phyloP scores from a whole-genome alignment of 2,329 filamentous ascomycete species.

The Hymenoscyphus albidus region DNA sequence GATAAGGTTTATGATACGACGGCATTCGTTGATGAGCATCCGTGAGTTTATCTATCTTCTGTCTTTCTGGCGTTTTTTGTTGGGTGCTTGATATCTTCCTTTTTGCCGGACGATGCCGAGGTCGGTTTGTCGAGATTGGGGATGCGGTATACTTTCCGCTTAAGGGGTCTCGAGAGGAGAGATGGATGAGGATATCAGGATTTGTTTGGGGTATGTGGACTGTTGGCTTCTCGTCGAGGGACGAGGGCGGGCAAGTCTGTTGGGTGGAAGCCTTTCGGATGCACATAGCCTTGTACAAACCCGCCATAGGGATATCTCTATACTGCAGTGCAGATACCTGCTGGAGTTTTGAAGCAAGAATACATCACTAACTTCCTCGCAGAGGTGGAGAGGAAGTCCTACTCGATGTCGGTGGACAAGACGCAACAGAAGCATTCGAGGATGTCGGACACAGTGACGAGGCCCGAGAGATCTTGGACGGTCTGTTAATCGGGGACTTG shows the following conservation, averaged over 20 bases:
- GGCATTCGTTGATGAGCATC: conserved; percentile 95
- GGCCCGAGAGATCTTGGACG: conserved; percentile 86
- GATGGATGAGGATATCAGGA: neutral
- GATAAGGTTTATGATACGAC: conserved; percentile 92
- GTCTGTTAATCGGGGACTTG: conserved; percentile 68
- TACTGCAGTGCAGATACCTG: neutral
- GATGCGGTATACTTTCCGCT: neutral
- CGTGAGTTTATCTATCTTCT: conserved; percentile 49
- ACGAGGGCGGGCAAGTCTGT: neutral
- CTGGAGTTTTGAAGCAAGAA: neutral
- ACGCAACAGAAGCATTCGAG: conserved; percentile 96
- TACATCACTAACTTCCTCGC: conserved; percentile 24
- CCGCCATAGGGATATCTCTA: neutral
- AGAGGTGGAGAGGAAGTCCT: conserved; percentile 98
- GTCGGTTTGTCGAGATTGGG: neutral
- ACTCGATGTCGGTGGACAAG: conserved; percentile 91
- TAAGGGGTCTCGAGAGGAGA: neutral
- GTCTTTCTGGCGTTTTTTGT: conserved; percentile 6
- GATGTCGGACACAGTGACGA: conserved; percentile 99
- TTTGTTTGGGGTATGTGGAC: neutral
- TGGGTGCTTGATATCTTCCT: neutral
- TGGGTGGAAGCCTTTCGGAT: neutral
- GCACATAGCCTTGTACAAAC: neutral
- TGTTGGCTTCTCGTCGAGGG: neutral
- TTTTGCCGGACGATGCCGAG: neutral